Evolutionary conservation across 73 alveolate species (phyloP).

Genomic region (Loxodes magnus): DNA sequence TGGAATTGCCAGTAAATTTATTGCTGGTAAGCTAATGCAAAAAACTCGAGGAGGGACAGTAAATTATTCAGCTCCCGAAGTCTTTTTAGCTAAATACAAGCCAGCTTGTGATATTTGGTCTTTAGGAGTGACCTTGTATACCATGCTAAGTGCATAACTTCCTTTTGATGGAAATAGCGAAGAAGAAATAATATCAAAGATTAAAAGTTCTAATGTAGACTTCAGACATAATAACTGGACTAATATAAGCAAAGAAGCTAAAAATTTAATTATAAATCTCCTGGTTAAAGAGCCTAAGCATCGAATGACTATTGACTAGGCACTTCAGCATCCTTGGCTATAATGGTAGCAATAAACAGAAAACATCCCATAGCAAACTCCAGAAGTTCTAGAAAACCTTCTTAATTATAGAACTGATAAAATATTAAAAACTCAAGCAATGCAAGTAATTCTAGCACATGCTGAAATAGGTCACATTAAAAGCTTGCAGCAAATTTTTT

Average conservation of each 20-base stretch:
- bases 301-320: neutral
- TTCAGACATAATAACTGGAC: neutral
- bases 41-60: too few relatives aligned
- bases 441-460: too few relatives aligned
- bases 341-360: too few relatives aligned
- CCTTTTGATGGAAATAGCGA: constrained; percentile 1
- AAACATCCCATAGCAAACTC: too few relatives aligned
- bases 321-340: too few relatives aligned
- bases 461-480: too few relatives aligned
- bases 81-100: constrained; percentile 1
- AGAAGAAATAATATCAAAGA: neutral
- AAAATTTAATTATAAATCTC: neutral
- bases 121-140: constrained; percentile 2
- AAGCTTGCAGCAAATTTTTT: too few relatives aligned
- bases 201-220: neutral
- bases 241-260: neutral
- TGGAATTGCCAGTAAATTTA: too few relatives aligned
- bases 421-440: too few relatives aligned
- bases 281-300: neutral
- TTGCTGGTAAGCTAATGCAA: too few relatives aligned
- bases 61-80: constrained; percentile 6
- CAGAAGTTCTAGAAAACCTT: too few relatives aligned
- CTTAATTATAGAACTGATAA: too few relatives aligned
- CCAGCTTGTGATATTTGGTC: constrained; percentile 11
- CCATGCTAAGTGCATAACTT: neutral